Conservation (phyloP, 2,329 filamentous ascomycete species). For the Ilyonectria sp. region DNA sequence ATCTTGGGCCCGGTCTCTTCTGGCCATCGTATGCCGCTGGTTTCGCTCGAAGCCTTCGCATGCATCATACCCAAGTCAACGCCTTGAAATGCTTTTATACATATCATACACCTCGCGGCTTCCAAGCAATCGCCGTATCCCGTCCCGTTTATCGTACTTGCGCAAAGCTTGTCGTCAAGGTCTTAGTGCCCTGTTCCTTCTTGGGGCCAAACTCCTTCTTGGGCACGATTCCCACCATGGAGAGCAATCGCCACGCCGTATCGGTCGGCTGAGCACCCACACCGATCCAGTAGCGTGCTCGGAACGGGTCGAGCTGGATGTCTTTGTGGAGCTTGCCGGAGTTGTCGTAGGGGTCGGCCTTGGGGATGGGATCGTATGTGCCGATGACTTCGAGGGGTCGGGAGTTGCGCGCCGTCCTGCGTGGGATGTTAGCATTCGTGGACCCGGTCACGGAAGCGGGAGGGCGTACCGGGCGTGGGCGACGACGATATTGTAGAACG, state of each 20-base stretch:
- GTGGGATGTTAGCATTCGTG: slow-evolving; percentile 15
- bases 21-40: slow-evolving; percentile 21
- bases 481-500: slow-evolving; percentile 98
- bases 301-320: slow-evolving; percentile 84
- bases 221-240: slow-evolving; percentile 74
- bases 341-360: slow-evolving; percentile 71
- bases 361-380: slow-evolving; percentile 80
- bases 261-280: slow-evolving; percentile 96
- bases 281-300: slow-evolving; percentile 96
- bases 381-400: slow-evolving; percentile 94
- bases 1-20: slow-evolving; percentile 14
- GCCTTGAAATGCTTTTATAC: slow-evolving; percentile 47
- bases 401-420: slow-evolving; percentile 86
- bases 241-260: slow-evolving; percentile 87
- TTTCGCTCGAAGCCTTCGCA: slow-evolving; percentile 14
- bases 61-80: slow-evolving; percentile 43
- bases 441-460: slow-evolving; percentile 6
- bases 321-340: slow-evolving; percentile 88
- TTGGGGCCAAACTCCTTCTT: slow-evolving; percentile 56
- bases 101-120: slow-evolving; percentile 46
- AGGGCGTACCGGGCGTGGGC: slow-evolving; percentile 84
- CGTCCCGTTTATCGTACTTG: slow-evolving; percentile 46
- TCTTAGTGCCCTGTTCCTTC: slow-evolving; percentile 43
- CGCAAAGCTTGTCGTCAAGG: slow-evolving; percentile 48
- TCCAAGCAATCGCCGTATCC: not conserved